These are phyloP conservation scores for Penicillium cinerascens DNA, from an alignment of 495 filamentous ascomycete species.

Conservation along the genomic window DNA sequence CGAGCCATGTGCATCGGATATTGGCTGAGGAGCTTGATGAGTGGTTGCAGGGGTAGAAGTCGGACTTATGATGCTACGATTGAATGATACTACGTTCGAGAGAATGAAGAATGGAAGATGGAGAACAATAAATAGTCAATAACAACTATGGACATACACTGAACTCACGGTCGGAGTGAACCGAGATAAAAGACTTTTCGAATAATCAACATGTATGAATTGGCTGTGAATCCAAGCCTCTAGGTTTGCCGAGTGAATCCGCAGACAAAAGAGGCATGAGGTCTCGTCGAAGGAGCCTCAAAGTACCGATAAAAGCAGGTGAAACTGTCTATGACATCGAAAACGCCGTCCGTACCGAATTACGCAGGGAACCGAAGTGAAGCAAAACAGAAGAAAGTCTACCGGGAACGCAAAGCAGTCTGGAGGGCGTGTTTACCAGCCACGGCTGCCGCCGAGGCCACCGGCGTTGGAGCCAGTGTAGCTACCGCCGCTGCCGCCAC, in stretches of 20 bases:
- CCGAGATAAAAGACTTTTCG: conserved; percentile 20
- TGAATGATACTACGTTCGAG: neutral
- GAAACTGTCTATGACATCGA: conserved; percentile 47
- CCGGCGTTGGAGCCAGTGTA: conserved; percentile 63
- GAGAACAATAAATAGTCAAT: conserved; percentile 13
- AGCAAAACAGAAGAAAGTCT: conserved; percentile 30
- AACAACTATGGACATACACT: conserved; percentile 25
- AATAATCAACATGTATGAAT: conserved; percentile 31
- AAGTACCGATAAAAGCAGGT: conserved; percentile 24
- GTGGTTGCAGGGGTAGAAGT: conserved; percentile 15
- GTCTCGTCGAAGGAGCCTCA: conserved; percentile 9
- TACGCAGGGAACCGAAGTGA: conserved; percentile 34
- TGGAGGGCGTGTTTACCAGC: conserved; percentile 44
- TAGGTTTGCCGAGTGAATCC: conserved; percentile 6
- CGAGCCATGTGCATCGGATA: conserved; percentile 40
- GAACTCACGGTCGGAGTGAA: conserved; percentile 9
- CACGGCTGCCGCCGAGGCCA: conserved; percentile 58
- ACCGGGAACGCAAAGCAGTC: conserved; percentile 23
- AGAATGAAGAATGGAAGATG: neutral
- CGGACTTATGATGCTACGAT: neutral
- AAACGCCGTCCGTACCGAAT: conserved; percentile 44
- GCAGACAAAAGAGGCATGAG: conserved; percentile 5
- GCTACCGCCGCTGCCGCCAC: conserved; percentile 42
- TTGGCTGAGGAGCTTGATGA: conserved; percentile 29
- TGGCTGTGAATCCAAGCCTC: conserved; percentile 10